Evolutionary conservation across 2,329 filamentous ascomycete species (phyloP).

Genomic region (Myrmaecium sp.): DNA sequence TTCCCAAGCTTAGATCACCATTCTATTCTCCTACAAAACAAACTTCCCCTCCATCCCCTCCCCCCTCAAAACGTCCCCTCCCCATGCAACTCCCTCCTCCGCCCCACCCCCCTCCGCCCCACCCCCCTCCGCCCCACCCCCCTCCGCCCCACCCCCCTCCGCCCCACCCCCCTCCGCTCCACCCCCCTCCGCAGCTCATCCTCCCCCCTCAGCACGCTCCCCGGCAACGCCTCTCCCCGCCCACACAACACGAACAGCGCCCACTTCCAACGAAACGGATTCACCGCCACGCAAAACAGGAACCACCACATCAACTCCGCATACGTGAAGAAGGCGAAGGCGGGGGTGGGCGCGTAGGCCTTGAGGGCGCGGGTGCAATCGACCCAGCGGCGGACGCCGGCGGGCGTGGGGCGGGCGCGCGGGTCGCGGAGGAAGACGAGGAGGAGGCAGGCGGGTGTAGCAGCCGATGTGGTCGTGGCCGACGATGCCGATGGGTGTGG

Average conservation of each 20-base stretch:
- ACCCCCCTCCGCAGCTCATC: constrained; percentile 39
- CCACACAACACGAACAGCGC: constrained; percentile 68
- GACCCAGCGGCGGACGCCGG: constrained; percentile 75
- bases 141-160: not conserved
- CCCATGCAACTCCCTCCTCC: too few relatives aligned
- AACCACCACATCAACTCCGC: constrained; percentile 78
- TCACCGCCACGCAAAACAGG: constrained; percentile 57
- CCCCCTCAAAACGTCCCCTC: too few relatives aligned
- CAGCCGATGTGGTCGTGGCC: constrained; percentile 84
- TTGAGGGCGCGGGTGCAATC: constrained; percentile 66
- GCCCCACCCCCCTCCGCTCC: constrained; percentile 19
- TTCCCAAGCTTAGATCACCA: too few relatives aligned
- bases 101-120: too few relatives aligned
- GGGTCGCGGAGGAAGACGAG: constrained; percentile 78
- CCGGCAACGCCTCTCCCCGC: constrained; percentile 48
- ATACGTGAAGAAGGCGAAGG: constrained; percentile 85
- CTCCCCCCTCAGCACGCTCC: constrained; percentile 49
- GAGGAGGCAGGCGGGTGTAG: constrained; percentile 67
- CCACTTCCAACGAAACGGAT: constrained; percentile 88
- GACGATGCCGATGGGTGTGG: constrained; percentile 64
- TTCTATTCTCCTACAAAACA: too few relatives aligned
- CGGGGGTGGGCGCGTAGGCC: constrained; percentile 48
- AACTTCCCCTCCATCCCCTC: too few relatives aligned
- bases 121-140: not conserved
- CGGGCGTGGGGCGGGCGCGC: constrained; percentile 50